A percentile compares a stretch with the other conserved stretches of the same genome.
Conservation (phyloP, 352 stramenopile species). For the Pythium sp. region DNA sequence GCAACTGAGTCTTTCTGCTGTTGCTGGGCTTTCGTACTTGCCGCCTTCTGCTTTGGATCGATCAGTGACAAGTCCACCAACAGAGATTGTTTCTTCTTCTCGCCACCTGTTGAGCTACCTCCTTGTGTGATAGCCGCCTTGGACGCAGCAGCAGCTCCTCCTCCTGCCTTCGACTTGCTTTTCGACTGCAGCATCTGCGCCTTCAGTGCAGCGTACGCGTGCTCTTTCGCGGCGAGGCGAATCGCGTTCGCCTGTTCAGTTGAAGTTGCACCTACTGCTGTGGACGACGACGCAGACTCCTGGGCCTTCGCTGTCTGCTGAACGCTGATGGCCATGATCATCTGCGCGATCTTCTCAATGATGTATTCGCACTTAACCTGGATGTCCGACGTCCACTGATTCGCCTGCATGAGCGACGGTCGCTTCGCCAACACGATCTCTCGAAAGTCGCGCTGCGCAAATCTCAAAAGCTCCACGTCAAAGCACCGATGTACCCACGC, state of each 20-base stretch:
- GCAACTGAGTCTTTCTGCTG: not conserved
- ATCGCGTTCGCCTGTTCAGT: constrained; percentile 14
- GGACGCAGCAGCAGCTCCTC: constrained; percentile 11
- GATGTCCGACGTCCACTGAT: constrained; percentile 49
- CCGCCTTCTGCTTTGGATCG: constrained; percentile 4
- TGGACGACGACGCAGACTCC: not conserved
- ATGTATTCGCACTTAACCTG: constrained; percentile 60
- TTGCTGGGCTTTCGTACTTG: not conserved
- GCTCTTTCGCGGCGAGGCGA: constrained; percentile 35
- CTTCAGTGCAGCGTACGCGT: constrained; percentile 63
- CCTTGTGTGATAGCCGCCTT: not conserved
- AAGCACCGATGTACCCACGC: constrained; percentile 55
- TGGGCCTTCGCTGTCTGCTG: constrained; percentile 8
- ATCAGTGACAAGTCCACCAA: constrained; percentile 19
- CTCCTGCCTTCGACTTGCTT: constrained; percentile 25
- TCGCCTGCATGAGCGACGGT: constrained; percentile 32
- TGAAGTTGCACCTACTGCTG: constrained; percentile 6
- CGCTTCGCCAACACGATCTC: constrained; percentile 37
- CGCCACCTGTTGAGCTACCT: not conserved
- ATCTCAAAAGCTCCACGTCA: constrained; percentile 43
- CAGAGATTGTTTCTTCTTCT: constrained; percentile 21
- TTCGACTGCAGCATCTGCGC: constrained; percentile 48
- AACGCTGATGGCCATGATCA: constrained; percentile 25
- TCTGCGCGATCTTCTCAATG: constrained; percentile 48
- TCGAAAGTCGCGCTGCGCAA: constrained; percentile 57